These are phyloP conservation scores for Peltaster fructicola DNA, from an alignment of 2,329 filamentous ascomycete species.

Conservation along the genomic window DNA sequence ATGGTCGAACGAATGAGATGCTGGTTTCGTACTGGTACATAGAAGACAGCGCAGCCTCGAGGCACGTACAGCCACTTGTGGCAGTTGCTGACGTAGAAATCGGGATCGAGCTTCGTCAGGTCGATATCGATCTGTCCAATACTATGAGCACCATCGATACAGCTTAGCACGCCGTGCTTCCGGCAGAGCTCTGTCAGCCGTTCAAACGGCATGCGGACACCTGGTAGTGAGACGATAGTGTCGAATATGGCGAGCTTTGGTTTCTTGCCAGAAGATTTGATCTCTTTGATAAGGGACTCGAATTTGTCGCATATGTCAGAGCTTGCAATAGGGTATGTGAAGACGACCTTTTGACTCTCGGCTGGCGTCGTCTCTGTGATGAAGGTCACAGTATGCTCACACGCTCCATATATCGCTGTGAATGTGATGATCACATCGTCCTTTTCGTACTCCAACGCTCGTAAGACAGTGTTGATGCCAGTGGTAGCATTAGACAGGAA, in stretches of 20 bases:
- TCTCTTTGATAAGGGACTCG: conserved; percentile 35
- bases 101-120: conserved; percentile 47
- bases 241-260: conserved; percentile 61
- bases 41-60: conserved; percentile 62
- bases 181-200: conserved; percentile 45
- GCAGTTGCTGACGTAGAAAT: conserved; percentile 76
- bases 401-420: conserved; percentile 59
- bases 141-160: conserved; percentile 73
- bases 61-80: conserved; percentile 84
- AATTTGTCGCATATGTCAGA: conserved; percentile 47
- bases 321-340: conserved; percentile 54
- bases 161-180: conserved; percentile 48
- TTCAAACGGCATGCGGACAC: conserved; percentile 65
- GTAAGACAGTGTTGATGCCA: conserved; percentile 61
- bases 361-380: conserved; percentile 48
- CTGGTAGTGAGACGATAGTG: conserved; percentile 60
- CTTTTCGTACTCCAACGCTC: conserved; percentile 48
- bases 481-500: conserved; percentile 70
- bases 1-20: conserved; percentile 53
- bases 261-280: conserved; percentile 39
- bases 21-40: conserved; percentile 64
- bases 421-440: conserved; percentile 70
- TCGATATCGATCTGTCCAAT: conserved; percentile 63
- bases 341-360: conserved; percentile 35
- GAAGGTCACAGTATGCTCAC: conserved; percentile 55